A percentile compares a stretch with the other conserved stretches of the same genome.
These are phyloP conservation scores for Russula emetica DNA, from an alignment of 768 basidiomycete species.

Conservation along the genomic window DNA sequence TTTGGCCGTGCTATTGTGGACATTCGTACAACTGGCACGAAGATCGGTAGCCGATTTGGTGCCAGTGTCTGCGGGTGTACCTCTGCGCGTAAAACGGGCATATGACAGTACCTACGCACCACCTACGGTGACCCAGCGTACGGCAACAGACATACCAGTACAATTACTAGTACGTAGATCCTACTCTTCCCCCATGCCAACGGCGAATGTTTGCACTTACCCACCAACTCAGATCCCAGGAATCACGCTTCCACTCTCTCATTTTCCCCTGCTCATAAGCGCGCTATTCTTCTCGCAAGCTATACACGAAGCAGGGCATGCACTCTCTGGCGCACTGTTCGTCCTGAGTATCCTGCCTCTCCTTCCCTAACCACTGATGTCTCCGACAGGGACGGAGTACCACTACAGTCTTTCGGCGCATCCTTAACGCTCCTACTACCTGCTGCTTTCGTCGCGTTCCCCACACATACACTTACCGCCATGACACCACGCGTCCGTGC, in stretches of 20 bases:
- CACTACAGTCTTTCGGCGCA: constrained; percentile 56
- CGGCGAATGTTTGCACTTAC: neutral
- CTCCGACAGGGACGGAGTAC: constrained; percentile 53
- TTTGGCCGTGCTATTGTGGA: constrained; percentile 23
- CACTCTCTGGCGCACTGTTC: constrained; percentile 68
- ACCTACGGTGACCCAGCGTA: neutral
- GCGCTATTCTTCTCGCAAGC: constrained; percentile 61
- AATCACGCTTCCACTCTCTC: constrained; percentile 68
- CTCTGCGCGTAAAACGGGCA: constrained; percentile 7
- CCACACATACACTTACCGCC: constrained; percentile 40
- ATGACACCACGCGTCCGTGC: constrained; percentile 44
- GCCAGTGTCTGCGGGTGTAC: neutral
- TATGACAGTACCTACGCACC: constrained; percentile 4
- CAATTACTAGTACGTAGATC: constrained; percentile 23
- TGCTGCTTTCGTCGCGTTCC: constrained; percentile 68
- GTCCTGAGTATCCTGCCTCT: constrained; percentile 30
- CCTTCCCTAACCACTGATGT: neutral
- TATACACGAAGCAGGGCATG: constrained; percentile 81
- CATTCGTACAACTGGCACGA: constrained; percentile 18
- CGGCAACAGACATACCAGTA: constrained; percentile 7
- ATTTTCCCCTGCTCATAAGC: constrained; percentile 61
- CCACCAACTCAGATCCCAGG: constrained; percentile 63
- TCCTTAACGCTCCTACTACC: constrained; percentile 63
- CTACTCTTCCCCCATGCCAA: neutral
- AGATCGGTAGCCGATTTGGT: neutral